These are phyloP conservation scores for Trichoderma atrobrunneum DNA, from an alignment of 2,329 filamentous ascomycete genomes.

Conservation along the genomic window DNA sequence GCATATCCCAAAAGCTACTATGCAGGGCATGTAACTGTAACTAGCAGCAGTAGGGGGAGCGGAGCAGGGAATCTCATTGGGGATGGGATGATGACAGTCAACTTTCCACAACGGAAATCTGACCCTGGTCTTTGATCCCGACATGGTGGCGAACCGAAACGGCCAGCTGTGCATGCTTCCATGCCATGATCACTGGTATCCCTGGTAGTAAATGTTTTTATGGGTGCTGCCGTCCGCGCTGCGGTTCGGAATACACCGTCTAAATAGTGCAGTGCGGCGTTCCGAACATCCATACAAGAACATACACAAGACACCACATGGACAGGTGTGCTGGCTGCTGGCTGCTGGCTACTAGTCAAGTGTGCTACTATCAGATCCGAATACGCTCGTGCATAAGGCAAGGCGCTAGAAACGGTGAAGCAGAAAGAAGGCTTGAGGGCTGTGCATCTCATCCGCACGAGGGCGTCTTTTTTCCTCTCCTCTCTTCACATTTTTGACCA, in stretches of 20 bases:
- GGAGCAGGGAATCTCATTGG: not conserved
- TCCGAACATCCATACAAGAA: not conserved
- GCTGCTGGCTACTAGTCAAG: not conserved
- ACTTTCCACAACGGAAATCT: not conserved
- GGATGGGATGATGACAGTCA: not conserved
- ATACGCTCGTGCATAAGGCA: constrained; percentile 10
- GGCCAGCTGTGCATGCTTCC: not conserved
- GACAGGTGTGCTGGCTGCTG: not conserved
- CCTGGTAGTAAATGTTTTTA: not conserved
- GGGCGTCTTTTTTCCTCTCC: not conserved
- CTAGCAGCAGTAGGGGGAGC: not conserved
- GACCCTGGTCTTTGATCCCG: not conserved
- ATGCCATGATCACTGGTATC: not conserved
- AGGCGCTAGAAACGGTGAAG: constrained; percentile 4
- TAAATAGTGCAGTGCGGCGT: not conserved
- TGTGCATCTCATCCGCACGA: not conserved
- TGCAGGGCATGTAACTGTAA: not conserved
- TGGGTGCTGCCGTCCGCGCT: not conserved
- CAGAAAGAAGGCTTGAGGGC: not conserved
- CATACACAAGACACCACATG: not conserved
- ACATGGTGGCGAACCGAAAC: not conserved
- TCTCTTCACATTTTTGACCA: not conserved
- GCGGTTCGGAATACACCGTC: not conserved
- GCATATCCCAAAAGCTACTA: not conserved
- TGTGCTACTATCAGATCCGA: not conserved